These are phyloP conservation scores for Cordyceps cateniannulata DNA, from an alignment of 2,329 filamentous ascomycete species.

Conservation along the genomic window DNA sequence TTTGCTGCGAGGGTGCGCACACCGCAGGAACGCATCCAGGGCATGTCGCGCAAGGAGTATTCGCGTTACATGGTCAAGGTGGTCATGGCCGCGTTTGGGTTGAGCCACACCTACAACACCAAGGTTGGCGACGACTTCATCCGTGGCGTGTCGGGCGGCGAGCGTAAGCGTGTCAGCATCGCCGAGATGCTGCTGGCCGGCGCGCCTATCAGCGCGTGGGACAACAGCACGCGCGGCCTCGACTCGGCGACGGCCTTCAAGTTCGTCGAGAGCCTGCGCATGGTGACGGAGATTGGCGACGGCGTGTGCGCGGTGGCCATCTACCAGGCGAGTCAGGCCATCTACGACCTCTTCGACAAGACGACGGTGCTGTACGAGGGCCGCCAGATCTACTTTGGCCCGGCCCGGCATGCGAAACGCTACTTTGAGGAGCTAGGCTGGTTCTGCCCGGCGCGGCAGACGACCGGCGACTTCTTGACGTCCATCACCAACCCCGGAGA, in stretches of 20 bases:
- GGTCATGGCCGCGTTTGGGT: constrained; percentile 64
- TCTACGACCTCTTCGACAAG: constrained; percentile 72
- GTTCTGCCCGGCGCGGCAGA: constrained; percentile 59
- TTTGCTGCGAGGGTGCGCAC: constrained; percentile 67
- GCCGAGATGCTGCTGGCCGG: constrained; percentile 67
- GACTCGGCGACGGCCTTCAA: constrained; percentile 69
- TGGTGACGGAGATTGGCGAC: constrained; percentile 56
- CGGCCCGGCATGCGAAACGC: constrained; percentile 47
- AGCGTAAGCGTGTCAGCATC: constrained; percentile 75
- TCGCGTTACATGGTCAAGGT: constrained; percentile 57
- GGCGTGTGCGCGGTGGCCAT: constrained; percentile 61
- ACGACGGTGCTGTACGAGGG: constrained; percentile 69
- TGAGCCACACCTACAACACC: constrained; percentile 65
- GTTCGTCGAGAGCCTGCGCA: constrained; percentile 61
- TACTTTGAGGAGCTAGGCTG: constrained; percentile 68
- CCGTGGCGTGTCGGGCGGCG: constrained; percentile 64
- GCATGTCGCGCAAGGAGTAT: constrained; percentile 55
- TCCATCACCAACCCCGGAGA: constrained; percentile 60
- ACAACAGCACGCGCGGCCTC: constrained; percentile 66
- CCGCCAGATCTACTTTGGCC: constrained; percentile 70
- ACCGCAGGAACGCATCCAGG: constrained; percentile 56
- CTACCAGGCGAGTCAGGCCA: constrained; percentile 64
- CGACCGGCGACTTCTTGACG: constrained; percentile 63
- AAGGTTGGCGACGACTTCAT: constrained; percentile 71
- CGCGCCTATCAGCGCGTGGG: constrained; percentile 56